phyloP scores from a whole-genome alignment of 805 yeast genomes.

The Ogataea paradorogensis region DNA sequence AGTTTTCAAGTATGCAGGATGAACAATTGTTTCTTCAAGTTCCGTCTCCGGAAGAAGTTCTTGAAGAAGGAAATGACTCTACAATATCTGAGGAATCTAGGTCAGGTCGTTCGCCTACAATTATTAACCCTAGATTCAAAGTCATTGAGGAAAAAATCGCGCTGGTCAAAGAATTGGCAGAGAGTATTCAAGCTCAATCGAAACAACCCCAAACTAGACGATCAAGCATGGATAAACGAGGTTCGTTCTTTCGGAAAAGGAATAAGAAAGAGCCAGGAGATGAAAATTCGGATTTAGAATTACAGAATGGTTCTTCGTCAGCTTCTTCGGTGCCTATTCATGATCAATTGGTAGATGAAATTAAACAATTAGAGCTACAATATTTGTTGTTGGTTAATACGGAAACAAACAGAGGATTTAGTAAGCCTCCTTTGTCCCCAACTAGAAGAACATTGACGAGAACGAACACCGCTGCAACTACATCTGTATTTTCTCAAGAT shows the following conservation, averaged over 20 bases:
- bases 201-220: slow-evolving; percentile 11
- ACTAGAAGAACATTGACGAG: slow-evolving; percentile 27
- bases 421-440: slow-evolving; percentile 20
- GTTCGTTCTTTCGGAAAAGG: slow-evolving; percentile 26
- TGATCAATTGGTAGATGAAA: slow-evolving; percentile 15
- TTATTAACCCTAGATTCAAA: slow-evolving; percentile 13
- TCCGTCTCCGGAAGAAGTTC: slow-evolving; percentile 2
- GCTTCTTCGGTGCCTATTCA: slow-evolving; percentile 6
- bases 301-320: too few relatives aligned
- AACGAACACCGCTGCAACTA: slow-evolving; percentile 25
- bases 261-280: slow-evolving; percentile 16
- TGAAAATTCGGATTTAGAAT: neutral
- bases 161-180: slow-evolving; percentile 17
- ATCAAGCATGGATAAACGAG: slow-evolving; percentile 16
- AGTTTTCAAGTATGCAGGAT: neutral
- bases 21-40: slow-evolving; percentile 1
- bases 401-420: slow-evolving; percentile 22
- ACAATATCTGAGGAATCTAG: slow-evolving; percentile 17
- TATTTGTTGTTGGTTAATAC: slow-evolving; percentile 22
- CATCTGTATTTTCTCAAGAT: slow-evolving; percentile 46
- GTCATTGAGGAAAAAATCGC: slow-evolving; percentile 19
- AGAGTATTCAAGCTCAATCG: slow-evolving; percentile 5
- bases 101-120: slow-evolving; percentile 12
- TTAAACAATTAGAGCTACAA: slow-evolving; percentile 25
- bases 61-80: neutral